Percentiles rank a stretch among this genome's conserved stretches.
Conservation (phyloP, 2,329 filamentous ascomycete species). For the Trichophyton verrucosum region DNA sequence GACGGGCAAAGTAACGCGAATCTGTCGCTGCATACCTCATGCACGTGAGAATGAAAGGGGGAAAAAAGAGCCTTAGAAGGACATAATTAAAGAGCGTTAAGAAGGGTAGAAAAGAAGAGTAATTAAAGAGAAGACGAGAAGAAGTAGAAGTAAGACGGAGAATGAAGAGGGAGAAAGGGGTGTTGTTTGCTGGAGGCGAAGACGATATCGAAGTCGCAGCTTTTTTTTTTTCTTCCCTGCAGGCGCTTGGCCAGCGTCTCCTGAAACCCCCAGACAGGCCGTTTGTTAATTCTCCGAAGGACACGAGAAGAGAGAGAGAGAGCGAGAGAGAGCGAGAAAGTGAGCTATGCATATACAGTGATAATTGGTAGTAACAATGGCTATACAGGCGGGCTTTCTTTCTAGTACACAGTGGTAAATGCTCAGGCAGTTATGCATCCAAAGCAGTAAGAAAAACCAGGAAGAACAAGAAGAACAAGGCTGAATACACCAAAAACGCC, state of each 20-base stretch:
- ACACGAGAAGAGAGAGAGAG: not conserved
- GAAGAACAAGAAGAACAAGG: not conserved
- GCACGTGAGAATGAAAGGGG: not conserved
- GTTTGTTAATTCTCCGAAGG: not conserved
- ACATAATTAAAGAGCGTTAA: constrained; percentile 15
- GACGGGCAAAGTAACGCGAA: too few species aligned
- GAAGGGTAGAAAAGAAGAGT: constrained; percentile 5
- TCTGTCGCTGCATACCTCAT: not conserved
- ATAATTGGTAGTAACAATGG: not conserved
- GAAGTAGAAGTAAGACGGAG: not conserved
- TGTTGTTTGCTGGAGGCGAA: not conserved
- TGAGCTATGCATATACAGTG: not conserved
- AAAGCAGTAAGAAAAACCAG: not conserved
- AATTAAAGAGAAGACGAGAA: not conserved
- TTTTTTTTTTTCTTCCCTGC: not conserved
- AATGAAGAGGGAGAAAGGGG: not conserved
- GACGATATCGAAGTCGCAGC: not conserved
- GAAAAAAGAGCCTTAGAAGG: constrained; percentile 7
- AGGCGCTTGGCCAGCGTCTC: constrained; percentile 1
- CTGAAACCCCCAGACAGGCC: not conserved
- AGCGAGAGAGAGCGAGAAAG: not conserved
- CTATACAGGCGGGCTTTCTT: not conserved
- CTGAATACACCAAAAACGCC: not conserved
- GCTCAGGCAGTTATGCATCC: not conserved
- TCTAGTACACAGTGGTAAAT: not conserved